Evolutionary conservation across 2,329 filamentous ascomycete species (phyloP).

Genomic region (Anthostomella pinea): DNA sequence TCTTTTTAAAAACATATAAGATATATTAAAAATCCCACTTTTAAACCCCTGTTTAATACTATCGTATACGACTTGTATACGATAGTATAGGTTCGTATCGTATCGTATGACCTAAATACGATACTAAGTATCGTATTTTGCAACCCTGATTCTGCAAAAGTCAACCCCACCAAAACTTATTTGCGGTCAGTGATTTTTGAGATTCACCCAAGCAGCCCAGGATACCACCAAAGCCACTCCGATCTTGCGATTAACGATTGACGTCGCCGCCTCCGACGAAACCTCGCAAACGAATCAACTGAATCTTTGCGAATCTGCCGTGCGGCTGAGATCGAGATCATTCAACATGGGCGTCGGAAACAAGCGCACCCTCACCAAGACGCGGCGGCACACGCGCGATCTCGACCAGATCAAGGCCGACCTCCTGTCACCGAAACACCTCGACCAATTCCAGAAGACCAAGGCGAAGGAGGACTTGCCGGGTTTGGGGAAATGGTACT

Average conservation of each 20-base stretch:
- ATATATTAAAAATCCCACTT: too few species aligned
- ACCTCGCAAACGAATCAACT: neutral
- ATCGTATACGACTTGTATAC: too few species aligned
- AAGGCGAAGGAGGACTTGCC: slow-evolving; percentile 86
- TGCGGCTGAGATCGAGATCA: neutral
- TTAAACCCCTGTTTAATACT: too few species aligned
- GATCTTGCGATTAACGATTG: too few species aligned
- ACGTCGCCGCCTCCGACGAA: too few species aligned
- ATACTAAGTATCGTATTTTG: too few species aligned
- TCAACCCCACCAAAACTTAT: slow-evolving; percentile 30
- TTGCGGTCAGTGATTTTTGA: slow-evolving; percentile 2
- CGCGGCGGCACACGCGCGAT: slow-evolving; percentile 72
- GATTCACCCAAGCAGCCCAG: neutral
- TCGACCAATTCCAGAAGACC: slow-evolving; percentile 72
- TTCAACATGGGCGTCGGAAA: slow-evolving; percentile 64
- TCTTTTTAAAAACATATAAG: too few species aligned
- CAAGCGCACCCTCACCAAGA: slow-evolving; percentile 69
- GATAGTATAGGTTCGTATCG: too few species aligned
- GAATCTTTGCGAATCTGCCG: neutral
- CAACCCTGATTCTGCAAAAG: too few species aligned
- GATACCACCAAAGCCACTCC: too few species aligned
- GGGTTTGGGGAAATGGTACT: slow-evolving; percentile 82
- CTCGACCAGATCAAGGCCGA: slow-evolving; percentile 91
- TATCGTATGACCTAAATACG: too few species aligned
- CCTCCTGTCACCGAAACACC: slow-evolving; percentile 72